Evolutionary conservation across 1,139 yeast genomes (phyloP), one percentile per base, ranked within the genome.

Genomic region (Trichomonascaceae sp.): DNA sequence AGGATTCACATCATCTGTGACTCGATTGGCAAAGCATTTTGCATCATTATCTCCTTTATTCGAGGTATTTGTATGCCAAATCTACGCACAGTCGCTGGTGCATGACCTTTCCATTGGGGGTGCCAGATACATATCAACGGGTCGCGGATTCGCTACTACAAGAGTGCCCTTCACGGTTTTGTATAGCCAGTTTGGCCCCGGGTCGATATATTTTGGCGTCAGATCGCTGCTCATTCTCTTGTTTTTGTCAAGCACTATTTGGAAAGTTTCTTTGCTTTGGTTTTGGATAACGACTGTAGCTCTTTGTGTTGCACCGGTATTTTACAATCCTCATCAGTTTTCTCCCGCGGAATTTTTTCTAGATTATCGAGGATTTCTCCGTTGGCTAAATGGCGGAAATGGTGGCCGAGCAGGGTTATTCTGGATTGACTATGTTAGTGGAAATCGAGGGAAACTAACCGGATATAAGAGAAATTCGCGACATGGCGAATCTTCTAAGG

Each of bases 291-390:
- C 95, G 0, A 78, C 85, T 12, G 69, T 83, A 6, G 84, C 96
- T 0, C 70, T 89, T 66, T 81, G 90, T 57, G 70, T 87, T 48
- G 85, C 95, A 0, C 96, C 96, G 1, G 83, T 85, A 57, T 67
- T 89, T 4, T 89, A 86, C 72, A 89, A 89, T 63, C 96, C 96
- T 0, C 95, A 89, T 66, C 96, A 89, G 64, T 89, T 87, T 67
- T 76, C 83, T 1, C 77, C 82, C 68, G 70, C 71, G 3, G 89
- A 85, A 55, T 89, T 85, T 63, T 83, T 87, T 60, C 65, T 85
- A 19, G 96, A 89, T 65, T 89, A 89, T 64, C 70, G 83, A 45
- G 79, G 78, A 38, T 83, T 77, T 55, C 68, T 87, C 6, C 72
- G 77, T 36, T 89, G 96, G 96, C 67, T 89, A 24, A 76, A 78